Conservation (phyloP, 2,329 filamentous ascomycete genomes). For the Thielaviopsis ethacetica region DNA sequence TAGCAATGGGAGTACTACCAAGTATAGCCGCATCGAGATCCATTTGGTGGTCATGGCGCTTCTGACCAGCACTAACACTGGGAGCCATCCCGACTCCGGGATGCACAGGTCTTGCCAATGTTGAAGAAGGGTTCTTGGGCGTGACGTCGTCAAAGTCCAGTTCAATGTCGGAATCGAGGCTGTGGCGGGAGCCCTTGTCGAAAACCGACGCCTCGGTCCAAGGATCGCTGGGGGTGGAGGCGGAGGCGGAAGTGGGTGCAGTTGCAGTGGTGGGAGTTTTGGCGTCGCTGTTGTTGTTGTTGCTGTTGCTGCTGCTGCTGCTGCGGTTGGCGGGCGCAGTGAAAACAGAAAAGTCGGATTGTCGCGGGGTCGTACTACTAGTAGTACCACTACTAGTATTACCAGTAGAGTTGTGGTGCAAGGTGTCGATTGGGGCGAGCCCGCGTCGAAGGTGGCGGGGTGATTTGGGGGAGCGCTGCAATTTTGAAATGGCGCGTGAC, state of each 20-base stretch:
- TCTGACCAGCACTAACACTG: slow-evolving; percentile 20
- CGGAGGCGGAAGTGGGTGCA: not conserved
- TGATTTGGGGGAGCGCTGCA: slow-evolving; percentile 60
- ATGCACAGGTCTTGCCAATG: not conserved
- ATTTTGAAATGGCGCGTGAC: slow-evolving; percentile 39
- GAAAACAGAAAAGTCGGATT: not conserved
- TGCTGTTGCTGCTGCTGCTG: not conserved
- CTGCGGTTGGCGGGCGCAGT: not conserved
- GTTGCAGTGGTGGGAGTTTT: not conserved
- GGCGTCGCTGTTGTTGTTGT: not conserved
- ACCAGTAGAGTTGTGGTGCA: slow-evolving; percentile 31
- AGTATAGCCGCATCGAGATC: slow-evolving; percentile 63
- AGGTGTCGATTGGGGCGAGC: slow-evolving; percentile 41
- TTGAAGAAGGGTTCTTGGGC: not conserved
- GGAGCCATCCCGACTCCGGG: slow-evolving; percentile 9
- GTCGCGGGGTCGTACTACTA: not conserved
- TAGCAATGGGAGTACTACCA: slow-evolving; percentile 79
- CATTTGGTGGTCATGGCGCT: slow-evolving; percentile 86
- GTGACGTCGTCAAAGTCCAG: slow-evolving; percentile 26
- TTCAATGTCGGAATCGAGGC: slow-evolving; percentile 39
- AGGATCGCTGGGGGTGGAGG: not conserved
- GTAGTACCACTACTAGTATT: too few species aligned
- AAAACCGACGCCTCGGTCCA: not conserved
- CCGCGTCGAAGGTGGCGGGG: slow-evolving; percentile 54
- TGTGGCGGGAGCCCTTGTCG: slow-evolving; percentile 36